These are phyloP conservation scores for Neophaeococcomyces mojaviensis DNA, from an alignment of 2,329 filamentous ascomycete species.

Conservation along the genomic window DNA sequence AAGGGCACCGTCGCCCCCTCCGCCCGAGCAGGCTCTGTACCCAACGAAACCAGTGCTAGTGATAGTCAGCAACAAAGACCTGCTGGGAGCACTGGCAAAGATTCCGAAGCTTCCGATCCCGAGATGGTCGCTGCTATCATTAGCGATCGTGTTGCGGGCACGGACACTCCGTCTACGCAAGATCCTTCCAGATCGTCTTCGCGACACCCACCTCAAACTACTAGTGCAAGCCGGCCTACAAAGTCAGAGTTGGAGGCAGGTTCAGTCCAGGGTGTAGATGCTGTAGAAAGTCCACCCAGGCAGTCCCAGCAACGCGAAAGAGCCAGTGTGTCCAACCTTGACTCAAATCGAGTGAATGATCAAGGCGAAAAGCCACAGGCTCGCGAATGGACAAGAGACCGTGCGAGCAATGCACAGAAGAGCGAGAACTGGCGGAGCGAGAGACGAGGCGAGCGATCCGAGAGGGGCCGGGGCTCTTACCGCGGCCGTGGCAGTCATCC, in stretches of 20 bases:
- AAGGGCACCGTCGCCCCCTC: slow-evolving; percentile 24
- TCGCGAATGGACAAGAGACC: slow-evolving; percentile 24
- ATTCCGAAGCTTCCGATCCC: background rate
- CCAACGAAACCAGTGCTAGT: slow-evolving; percentile 31
- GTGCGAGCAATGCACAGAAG: slow-evolving; percentile 25
- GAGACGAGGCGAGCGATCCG: slow-evolving; percentile 31
- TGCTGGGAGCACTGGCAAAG: slow-evolving; percentile 4
- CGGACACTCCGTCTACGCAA: background rate
- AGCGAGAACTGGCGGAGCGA: slow-evolving; percentile 26
- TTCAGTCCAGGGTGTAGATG: background rate
- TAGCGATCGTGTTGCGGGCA: background rate
- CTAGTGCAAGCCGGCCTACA: background rate
- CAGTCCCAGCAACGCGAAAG: slow-evolving; percentile 27
- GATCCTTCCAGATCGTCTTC: slow-evolving; percentile 20
- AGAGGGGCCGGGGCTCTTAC: slow-evolving; percentile 32
- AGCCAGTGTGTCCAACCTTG: slow-evolving; percentile 22
- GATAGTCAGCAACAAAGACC: slow-evolving; percentile 27
- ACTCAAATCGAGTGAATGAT: slow-evolving; percentile 24
- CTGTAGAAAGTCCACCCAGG: slow-evolving; percentile 24
- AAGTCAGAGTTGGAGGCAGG: background rate
- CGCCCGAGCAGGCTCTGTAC: slow-evolving; percentile 33
- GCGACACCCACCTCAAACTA: slow-evolving; percentile 4
- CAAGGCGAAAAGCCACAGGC: slow-evolving; percentile 19
- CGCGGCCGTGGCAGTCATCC: slow-evolving; percentile 35
- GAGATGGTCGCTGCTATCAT: background rate